Evolutionary conservation across 106 monocot genomes (phyloP).

Genomic region (Allium cepa): DNA sequence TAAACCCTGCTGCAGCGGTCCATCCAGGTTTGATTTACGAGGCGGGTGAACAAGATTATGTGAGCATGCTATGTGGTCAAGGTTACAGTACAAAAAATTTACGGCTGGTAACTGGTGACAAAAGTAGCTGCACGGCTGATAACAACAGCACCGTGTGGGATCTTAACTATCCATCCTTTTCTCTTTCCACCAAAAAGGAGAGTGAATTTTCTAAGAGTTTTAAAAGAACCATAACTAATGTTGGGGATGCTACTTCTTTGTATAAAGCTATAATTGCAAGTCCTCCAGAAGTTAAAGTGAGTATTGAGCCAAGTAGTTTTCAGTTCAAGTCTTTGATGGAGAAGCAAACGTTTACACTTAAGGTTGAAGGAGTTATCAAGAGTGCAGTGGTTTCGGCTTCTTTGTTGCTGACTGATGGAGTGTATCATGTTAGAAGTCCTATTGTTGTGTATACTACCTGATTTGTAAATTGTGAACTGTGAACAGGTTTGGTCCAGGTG

Average conservation of each 20-base stretch:
- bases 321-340: conserved; percentile 11
- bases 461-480: not conserved
- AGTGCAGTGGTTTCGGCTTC: conserved; percentile 8
- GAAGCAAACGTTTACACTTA: conserved; percentile 18
- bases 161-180: conserved; percentile 47
- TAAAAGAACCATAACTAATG: conserved; percentile 34
- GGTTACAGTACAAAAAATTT: conserved; percentile 19
- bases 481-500: not conserved
- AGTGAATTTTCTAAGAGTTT: conserved; percentile 1
- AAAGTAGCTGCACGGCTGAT: not conserved
- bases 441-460: conserved; percentile 20
- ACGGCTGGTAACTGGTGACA: conserved; percentile 16
- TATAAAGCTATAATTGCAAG: not conserved
- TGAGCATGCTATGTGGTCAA: conserved; percentile 16
- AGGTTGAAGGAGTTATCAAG: conserved; percentile 8
- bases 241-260: conserved; percentile 9
- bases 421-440: conserved; percentile 33
- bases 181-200: not conserved
- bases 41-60: conserved; percentile 8
- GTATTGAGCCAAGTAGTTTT: conserved; percentile 10
- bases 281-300: conserved; percentile 1
- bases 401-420: conserved; percentile 27
- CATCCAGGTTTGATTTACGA: conserved; percentile 39
- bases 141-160: conserved; percentile 1
- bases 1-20: conserved; percentile 20